Percentiles rank a stretch among this genome's conserved stretches.
These are phyloP conservation scores for Astragalus glycyphyllos DNA, from an alignment of 306 rosid genomes.

Conservation along the genomic window DNA sequence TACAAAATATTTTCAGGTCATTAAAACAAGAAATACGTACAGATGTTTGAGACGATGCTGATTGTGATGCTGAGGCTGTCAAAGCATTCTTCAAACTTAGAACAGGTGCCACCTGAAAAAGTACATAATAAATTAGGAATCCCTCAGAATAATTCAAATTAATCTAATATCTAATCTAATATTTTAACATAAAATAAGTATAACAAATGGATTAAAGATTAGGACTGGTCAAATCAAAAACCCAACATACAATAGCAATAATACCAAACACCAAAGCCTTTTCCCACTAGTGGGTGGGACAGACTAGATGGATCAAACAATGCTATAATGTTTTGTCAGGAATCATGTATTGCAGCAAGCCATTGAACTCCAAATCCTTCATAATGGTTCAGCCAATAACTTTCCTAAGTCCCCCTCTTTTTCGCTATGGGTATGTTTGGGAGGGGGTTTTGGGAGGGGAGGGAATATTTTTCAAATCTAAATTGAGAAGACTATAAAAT, in stretches of 20 bases:
- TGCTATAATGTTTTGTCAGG: slow-evolving; percentile 1
- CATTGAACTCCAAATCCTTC: slow-evolving; percentile 7
- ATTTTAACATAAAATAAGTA: slow-evolving; percentile 18
- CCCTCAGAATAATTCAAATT: slow-evolving; percentile 14
- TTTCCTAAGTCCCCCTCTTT: neutral
- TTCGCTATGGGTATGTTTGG: too few species aligned
- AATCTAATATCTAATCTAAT: slow-evolving; percentile 17
- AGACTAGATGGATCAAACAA: slow-evolving; percentile 4
- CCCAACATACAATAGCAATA: neutral
- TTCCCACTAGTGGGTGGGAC: neutral
- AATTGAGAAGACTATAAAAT: too few species aligned
- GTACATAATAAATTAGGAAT: slow-evolving; percentile 39
- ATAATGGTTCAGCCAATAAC: neutral
- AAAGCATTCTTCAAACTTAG: slow-evolving; percentile 66
- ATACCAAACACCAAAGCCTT: neutral
- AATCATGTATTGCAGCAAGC: neutral
- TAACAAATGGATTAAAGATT: slow-evolving; percentile 23
- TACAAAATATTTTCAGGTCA: slow-evolving; percentile 21
- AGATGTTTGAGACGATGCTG: slow-evolving; percentile 64
- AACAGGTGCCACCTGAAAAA: slow-evolving; percentile 71
- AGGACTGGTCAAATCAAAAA: slow-evolving; percentile 4
- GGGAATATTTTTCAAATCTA: too few species aligned
- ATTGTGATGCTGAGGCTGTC: slow-evolving; percentile 55
- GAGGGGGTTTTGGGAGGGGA: too few species aligned
- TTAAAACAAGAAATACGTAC: slow-evolving; percentile 57